A percentile compares a stretch with the other conserved stretches of the same genome.
Evolutionary conservation across 2,329 filamentous ascomycete genomes (phyloP).

Genomic region (Trichophaea hybrida): DNA sequence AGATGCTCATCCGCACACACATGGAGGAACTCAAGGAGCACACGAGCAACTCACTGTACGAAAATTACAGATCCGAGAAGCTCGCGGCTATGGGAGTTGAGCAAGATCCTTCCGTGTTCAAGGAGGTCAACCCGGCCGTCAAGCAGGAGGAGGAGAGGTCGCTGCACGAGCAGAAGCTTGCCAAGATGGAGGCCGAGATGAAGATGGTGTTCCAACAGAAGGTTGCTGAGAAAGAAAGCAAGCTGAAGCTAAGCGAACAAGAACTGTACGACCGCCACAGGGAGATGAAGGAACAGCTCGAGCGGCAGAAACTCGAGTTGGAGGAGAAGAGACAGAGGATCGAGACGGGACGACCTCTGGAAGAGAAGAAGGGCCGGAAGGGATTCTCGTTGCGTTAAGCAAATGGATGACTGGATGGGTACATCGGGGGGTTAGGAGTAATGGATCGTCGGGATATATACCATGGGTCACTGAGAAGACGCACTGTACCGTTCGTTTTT

Average conservation of each 20-base stretch:
- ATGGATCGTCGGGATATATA: background rate
- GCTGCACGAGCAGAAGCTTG: constrained; percentile 97
- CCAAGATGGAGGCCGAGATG: constrained; percentile 99
- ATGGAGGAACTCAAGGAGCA: constrained; percentile 99
- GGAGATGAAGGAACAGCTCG: constrained; percentile 99
- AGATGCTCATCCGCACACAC: constrained; percentile 99
- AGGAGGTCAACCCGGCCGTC: constrained; percentile 99
- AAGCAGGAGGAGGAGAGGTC: constrained; percentile 99
- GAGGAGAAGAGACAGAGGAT: constrained; percentile 96
- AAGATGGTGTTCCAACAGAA: constrained; percentile 99
- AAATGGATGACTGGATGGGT: background rate
- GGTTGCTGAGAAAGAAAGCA: constrained; percentile 98
- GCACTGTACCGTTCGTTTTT: background rate
- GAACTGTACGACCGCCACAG: constrained; percentile 94
- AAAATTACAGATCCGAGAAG: constrained; percentile 99
- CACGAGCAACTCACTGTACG: constrained; percentile 97
- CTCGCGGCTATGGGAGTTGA: constrained; percentile 96
- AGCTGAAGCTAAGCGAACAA: constrained; percentile 97
- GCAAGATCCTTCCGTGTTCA: constrained; percentile 98
- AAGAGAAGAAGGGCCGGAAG: constrained; percentile 98
- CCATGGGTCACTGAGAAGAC: background rate
- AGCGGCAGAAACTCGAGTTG: constrained; percentile 83
- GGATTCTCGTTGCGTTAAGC: constrained; percentile 92
- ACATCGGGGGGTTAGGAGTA: background rate
- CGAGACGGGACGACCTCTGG: constrained; percentile 87